These are phyloP conservation scores for Pseudonitzschia pungens DNA, from an alignment of 108 stramenopile genomes.

Conservation along the genomic window DNA sequence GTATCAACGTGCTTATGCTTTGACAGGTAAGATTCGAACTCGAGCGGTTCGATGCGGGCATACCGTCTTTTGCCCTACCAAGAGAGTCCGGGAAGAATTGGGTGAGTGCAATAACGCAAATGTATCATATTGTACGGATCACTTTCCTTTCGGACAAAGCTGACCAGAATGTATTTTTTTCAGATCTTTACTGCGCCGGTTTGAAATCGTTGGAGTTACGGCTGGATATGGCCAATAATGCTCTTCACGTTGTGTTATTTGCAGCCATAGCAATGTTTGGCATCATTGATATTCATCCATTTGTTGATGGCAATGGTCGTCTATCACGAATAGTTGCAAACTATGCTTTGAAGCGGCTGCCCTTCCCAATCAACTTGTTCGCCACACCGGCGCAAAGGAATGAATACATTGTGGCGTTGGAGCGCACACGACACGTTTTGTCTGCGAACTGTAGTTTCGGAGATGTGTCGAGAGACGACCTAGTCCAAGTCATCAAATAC, in stretches of 20 bases:
- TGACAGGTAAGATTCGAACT: slow-evolving; percentile 26
- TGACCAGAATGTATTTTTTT: neutral
- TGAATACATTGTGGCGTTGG: slow-evolving; percentile 38
- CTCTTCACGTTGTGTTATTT: slow-evolving; percentile 28
- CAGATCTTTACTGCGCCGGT: slow-evolving; percentile 4
- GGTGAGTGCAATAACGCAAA: slow-evolving; percentile 15
- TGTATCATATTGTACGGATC: neutral
- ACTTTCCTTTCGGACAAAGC: neutral
- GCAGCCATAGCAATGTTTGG: slow-evolving; percentile 47
- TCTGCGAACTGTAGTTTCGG: slow-evolving; percentile 17
- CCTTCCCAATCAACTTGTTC: slow-evolving; percentile 43
- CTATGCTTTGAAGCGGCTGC: slow-evolving; percentile 36
- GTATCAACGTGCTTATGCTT: neutral
- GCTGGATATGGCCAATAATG: slow-evolving; percentile 12
- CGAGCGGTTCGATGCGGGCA: slow-evolving; percentile 38
- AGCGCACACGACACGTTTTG: slow-evolving; percentile 28
- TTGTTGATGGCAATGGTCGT: slow-evolving; percentile 53
- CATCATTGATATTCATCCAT: slow-evolving; percentile 48
- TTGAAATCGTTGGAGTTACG: slow-evolving; percentile 5
- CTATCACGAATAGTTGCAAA: slow-evolving; percentile 43
- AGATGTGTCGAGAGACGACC: slow-evolving; percentile 10
- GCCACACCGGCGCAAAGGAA: slow-evolving; percentile 42
- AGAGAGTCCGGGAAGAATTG: slow-evolving; percentile 24
- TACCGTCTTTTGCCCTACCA: slow-evolving; percentile 29
- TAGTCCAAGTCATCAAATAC: slow-evolving; percentile 14